Evolutionary conservation across 176 grass and related monocot species (phyloP).

Genomic region (Triticum urartu): DNA sequence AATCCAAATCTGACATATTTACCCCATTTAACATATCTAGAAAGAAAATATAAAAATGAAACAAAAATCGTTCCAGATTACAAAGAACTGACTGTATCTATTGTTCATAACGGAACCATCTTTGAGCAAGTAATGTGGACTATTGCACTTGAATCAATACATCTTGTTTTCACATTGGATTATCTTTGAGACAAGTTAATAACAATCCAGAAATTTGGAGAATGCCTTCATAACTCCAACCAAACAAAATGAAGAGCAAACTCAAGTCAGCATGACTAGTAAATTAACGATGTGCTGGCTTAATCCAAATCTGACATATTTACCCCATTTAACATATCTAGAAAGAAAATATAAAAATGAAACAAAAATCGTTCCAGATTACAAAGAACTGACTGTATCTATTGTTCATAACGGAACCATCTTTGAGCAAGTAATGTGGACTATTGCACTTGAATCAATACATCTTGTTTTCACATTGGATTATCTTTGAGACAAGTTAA

Average conservation of each 20-base stretch:
- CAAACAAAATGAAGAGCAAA: not conserved
- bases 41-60: not conserved
- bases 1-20: not conserved
- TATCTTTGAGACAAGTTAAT: not conserved
- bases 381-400: not conserved
- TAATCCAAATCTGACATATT: not conserved
- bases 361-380: not conserved
- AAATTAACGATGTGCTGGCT: not conserved
- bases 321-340: not conserved
- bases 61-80: not conserved
- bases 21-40: not conserved
- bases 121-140: not conserved
- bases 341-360: not conserved
- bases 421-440: not conserved
- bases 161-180: not conserved
- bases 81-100: not conserved
- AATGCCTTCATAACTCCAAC: not conserved
- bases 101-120: not conserved
- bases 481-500: not conserved
- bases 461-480: not conserved
- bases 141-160: conserved; percentile 6
- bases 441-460: not conserved
- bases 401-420: not conserved
- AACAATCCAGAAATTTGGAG: conserved; percentile 6
- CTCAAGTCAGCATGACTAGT: not conserved